A percentile compares a stretch with the other conserved stretches of the same genome.
Evolutionary conservation across 768 basidiomycete genomes (phyloP).

Genomic region (Rhodotorula paludigena): DNA sequence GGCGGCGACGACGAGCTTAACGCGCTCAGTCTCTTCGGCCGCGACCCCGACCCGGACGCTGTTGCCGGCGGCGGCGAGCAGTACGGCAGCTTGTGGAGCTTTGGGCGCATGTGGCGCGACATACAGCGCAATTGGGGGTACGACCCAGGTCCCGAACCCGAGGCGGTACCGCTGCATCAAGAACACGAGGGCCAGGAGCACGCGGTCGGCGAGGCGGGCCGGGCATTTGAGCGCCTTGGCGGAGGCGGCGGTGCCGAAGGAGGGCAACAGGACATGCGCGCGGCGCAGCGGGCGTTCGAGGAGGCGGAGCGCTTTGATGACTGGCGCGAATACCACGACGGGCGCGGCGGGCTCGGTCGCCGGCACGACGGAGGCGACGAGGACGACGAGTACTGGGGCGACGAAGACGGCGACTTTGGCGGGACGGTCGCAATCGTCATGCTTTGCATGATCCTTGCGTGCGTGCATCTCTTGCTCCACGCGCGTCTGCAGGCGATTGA

Average conservation of each 20-base stretch:
- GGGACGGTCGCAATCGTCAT: slow-evolving; percentile 75
- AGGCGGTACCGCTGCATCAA: slow-evolving; percentile 2
- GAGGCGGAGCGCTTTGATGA: slow-evolving; percentile 47
- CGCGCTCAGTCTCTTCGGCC: slow-evolving; percentile 30
- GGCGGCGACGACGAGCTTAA: slow-evolving; percentile 30
- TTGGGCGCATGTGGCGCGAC: slow-evolving; percentile 33
- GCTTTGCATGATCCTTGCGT: slow-evolving; percentile 66
- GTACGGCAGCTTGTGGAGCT: slow-evolving; percentile 12
- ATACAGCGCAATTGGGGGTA: slow-evolving; percentile 35
- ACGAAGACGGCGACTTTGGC: slow-evolving; percentile 68
- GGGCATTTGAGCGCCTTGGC: too few relatives aligned
- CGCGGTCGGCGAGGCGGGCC: slow-evolving; percentile 9
- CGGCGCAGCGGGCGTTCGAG: slow-evolving; percentile 9
- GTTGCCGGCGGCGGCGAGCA: not conserved
- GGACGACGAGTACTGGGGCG: slow-evolving; percentile 70
- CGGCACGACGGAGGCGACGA: slow-evolving; percentile 54
- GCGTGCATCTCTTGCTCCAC: slow-evolving; percentile 48
- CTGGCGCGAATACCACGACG: slow-evolving; percentile 64
- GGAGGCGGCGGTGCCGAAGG: slow-evolving; percentile 26
- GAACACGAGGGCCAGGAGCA: slow-evolving; percentile 5
- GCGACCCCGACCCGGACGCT: slow-evolving; percentile 4
- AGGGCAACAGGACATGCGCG: slow-evolving; percentile 60
- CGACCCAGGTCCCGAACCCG: slow-evolving; percentile 33
- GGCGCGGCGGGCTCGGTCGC: slow-evolving; percentile 52
- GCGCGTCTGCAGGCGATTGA: not conserved